Evolutionary conservation across 148 eudicot genomes (phyloP), one percentile per base, ranked within the genome.

Genomic region (Chenopodium quinoa): DNA sequence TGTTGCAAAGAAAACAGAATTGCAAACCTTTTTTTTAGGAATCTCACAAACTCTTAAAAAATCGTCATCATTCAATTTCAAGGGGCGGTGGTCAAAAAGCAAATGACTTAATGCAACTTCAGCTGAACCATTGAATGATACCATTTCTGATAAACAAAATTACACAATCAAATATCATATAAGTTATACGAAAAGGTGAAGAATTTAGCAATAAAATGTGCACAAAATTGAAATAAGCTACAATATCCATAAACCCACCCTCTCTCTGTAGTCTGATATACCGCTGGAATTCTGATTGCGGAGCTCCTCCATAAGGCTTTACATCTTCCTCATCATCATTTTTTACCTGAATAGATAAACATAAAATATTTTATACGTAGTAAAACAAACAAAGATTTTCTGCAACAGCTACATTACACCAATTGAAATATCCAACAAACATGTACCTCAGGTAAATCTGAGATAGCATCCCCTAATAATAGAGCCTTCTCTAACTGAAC

Each of bases 1-100:
- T 3, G 27, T 16, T 10, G 4, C 22, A 12, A 16, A 48, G 32
- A 81, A 32, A 29, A 31, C 13, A 48, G 31, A 72, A 3, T 60
- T 73, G 23, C 66, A 4, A 20, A 81, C 83, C 83, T 81, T 81
- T 7, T n/a, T 20, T 32, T 66, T 81, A 3, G 83, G 78, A 48
- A 81, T 74, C 27, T 29, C 73, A 44, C 83, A 81, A 7, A 69
- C 83, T 32, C 83, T 75, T 52, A 65, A 65, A 81, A 65, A 75
- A 37, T 81, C 83, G 32, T 81, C 83, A 6, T 50, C 62, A 8
- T 81, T 81, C 65, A 81, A 46, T 50, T 81, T 40, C 74, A 81
- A 50, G 13, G 83, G 83, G 2, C 78, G 78, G n/a, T 81, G 83
- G 32, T 81, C 83, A 66, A 48, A 75, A 6, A 81, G 23, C 1